These are phyloP conservation scores for Fusarium beomiforme DNA, from an alignment of 2,329 filamentous ascomycete genomes.

Conservation along the genomic window DNA sequence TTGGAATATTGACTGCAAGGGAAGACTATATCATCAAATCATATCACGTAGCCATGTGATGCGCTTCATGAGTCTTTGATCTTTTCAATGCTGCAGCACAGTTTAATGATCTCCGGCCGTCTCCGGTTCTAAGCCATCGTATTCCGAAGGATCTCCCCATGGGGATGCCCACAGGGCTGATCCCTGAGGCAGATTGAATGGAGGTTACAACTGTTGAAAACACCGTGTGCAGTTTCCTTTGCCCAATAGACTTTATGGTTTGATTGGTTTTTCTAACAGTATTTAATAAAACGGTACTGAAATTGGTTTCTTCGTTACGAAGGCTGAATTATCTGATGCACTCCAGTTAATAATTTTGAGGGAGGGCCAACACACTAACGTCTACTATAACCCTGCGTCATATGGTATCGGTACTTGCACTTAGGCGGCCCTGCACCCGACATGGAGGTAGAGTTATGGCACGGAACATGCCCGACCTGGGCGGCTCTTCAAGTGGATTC, in stretches of 20 bases:
- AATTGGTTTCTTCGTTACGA: too few relatives aligned
- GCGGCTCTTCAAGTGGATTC: background rate
- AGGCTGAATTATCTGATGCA: background rate
- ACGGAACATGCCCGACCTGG: slow-evolving; percentile 21
- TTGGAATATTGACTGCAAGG: background rate
- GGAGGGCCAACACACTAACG: too few relatives aligned
- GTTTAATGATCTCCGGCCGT: slow-evolving; percentile 8
- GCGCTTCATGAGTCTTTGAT: background rate
- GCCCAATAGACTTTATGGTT: too few relatives aligned
- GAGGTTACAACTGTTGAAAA: background rate
- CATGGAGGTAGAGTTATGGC: slow-evolving; percentile 6
- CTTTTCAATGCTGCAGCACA: background rate
- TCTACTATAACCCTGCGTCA: background rate
- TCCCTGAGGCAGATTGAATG: background rate
- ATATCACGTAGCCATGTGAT: background rate
- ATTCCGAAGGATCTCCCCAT: slow-evolving; percentile 8
- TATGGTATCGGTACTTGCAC: background rate
- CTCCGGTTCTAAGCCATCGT: slow-evolving; percentile 2
- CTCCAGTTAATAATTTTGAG: background rate
- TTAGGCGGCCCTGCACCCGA: background rate
- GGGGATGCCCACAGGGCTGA: slow-evolving; percentile 8
- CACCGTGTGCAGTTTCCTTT: background rate
- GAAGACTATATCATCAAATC: background rate
- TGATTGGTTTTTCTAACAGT: too few relatives aligned
- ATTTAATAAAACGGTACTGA: too few relatives aligned